Base-by-base conservation (phyloP, 108 stramenopile species). In the Fragilaria radians region DNA sequence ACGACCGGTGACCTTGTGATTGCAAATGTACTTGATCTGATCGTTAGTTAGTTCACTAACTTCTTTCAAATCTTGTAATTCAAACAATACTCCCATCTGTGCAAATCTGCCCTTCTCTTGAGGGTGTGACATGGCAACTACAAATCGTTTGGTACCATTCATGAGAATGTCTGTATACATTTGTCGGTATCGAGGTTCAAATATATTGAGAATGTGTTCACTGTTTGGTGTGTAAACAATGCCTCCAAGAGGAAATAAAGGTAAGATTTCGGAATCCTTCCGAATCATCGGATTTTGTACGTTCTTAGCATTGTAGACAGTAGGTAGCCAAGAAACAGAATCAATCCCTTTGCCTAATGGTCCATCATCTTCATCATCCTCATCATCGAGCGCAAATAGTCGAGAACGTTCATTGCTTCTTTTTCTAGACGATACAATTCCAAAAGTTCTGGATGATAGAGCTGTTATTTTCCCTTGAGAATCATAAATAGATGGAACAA, bases 121-220 rank as follows among this genome's bases (percentile, higher is more conserved):
- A 22, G 87, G 85, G 53, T 92, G 86, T 28, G 80, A 80, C 70
- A 87, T 92, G 57, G 64, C 56, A 0, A 88, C 86, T 0, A 78
- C 82, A 65, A 92, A 92, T 9, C 87, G 81, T 65, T 86, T 84
- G 45, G 76, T 77, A 0, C 91, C 91, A 73, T 86, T 88, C 87
- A 88, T 85, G 21, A 92, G 59, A 48, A 92, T 92, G 66, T 92
- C 91, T 26, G 76, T 82, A 75, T 92, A 92, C 91, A 92, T 92
- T 67, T 86, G 78, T 28, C 91, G 81, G 64, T 92, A 92, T 9
- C 91, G 83, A n/a, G 87, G 91, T 65, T 92, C 91, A 58, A 92
- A 92, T 56, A 92, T 92, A 57, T 92, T 92, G 42, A 92, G 68
- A 3, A 92, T 74, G 59, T 92, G 87, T 64, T 88, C 83, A n/a